Percentiles rank a stretch among this genome's conserved stretches.
Conservation (phyloP, 2,329 filamentous ascomycete species). For the Cadophora gregata region DNA sequence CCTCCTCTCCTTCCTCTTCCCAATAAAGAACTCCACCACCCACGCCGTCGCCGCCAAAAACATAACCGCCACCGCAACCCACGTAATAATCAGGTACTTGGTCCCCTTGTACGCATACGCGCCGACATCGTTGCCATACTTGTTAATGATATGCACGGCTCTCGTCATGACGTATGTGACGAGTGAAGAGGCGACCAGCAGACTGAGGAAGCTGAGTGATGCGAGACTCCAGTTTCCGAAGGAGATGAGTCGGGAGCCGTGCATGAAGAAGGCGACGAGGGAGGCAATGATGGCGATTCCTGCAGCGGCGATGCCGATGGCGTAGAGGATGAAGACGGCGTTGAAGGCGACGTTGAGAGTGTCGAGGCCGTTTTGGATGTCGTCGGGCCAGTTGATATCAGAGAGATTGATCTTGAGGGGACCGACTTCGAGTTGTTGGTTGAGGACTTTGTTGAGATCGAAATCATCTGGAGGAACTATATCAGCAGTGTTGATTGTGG, state of each 20-base stretch:
- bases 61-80: slow-evolving; percentile 58
- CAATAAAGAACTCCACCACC: slow-evolving; percentile 40
- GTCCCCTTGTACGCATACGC: slow-evolving; percentile 50
- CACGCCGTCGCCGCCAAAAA: slow-evolving; percentile 43
- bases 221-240: slow-evolving; percentile 56
- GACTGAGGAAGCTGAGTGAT: slow-evolving; percentile 55
- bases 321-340: slow-evolving; percentile 64
- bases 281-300: slow-evolving; percentile 56
- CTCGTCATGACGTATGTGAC: slow-evolving; percentile 66
- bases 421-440: slow-evolving; percentile 53
- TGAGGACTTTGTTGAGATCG: slow-evolving; percentile 56
- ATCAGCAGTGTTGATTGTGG: slow-evolving; percentile 5
- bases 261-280: slow-evolving; percentile 50
- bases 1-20: slow-evolving; percentile 31
- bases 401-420: slow-evolving; percentile 51
- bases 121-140: slow-evolving; percentile 43
- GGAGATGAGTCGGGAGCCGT: slow-evolving; percentile 52
- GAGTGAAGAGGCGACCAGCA: slow-evolving; percentile 78
- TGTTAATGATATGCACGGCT: slow-evolving; percentile 54
- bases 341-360: slow-evolving; percentile 55
- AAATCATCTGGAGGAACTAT: slow-evolving; percentile 50
- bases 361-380: slow-evolving; percentile 59
- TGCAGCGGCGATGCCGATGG: slow-evolving; percentile 59
- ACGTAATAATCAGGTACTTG: slow-evolving; percentile 64
- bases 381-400: slow-evolving; percentile 61